phyloP scores from a whole-genome alignment of 768 basidiomycete species.

The Hortiboletus campestris region DNA sequence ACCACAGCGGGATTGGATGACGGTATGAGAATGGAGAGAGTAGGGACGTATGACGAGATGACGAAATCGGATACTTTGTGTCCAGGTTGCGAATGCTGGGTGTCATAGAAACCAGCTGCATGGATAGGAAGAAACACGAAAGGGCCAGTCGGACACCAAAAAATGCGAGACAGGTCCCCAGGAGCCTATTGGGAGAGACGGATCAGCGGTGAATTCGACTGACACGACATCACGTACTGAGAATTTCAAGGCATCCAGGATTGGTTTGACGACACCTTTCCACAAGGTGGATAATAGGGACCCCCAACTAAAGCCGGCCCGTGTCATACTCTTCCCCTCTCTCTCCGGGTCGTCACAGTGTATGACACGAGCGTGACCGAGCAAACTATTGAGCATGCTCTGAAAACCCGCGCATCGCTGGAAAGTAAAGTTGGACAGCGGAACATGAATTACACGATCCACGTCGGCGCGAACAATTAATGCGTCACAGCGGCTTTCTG shows the following conservation, averaged over 20 bases:
- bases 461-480: background rate
- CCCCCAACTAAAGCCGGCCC: background rate
- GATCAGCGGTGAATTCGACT: background rate
- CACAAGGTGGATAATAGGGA: background rate
- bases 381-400: background rate
- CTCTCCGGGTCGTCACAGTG: background rate
- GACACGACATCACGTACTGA: background rate
- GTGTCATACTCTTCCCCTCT: background rate
- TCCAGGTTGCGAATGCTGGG: background rate
- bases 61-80: background rate
- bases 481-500: background rate
- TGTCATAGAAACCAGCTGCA: background rate
- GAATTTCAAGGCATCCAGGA: background rate
- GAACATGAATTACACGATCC: background rate
- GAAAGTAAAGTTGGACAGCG: background rate
- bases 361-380: background rate
- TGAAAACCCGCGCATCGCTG: background rate
- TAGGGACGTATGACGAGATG: background rate
- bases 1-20: too few relatives aligned
- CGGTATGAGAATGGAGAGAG: background rate
- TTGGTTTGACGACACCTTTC: background rate
- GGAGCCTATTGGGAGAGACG: conserved; percentile 1
- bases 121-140: background rate
- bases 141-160: background rate
- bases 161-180: background rate